Percentiles rank a stretch among this genome's conserved stretches.
Conservation (phyloP, 176 grass and related monocot species). For the Neostapfia colusana region DNA sequence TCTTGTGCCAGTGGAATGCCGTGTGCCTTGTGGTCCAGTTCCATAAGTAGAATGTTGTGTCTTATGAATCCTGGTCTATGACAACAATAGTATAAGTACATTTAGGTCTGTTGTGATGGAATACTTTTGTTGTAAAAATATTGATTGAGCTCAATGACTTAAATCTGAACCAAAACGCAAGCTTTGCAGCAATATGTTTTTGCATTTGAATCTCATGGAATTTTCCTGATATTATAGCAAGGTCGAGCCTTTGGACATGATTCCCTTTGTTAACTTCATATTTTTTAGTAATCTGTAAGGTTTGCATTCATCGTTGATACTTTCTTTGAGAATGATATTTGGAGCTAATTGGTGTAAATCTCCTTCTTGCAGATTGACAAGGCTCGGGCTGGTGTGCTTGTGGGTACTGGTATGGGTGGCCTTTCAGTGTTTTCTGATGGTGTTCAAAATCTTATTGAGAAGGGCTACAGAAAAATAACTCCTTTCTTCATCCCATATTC, state of each 20-base stretch:
- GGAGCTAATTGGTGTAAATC: constrained; percentile 28
- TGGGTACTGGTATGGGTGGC: constrained; percentile 97
- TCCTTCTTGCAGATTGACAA: constrained; percentile 72
- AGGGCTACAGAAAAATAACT: constrained; percentile 86
- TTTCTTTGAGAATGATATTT: constrained; percentile 19
- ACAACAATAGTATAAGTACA: background rate
- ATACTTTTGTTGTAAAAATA: background rate
- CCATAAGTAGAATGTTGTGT: background rate
- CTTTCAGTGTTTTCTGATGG: constrained; percentile 92
- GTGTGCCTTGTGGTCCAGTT: background rate
- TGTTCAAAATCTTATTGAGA: constrained; percentile 94
- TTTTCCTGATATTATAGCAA: background rate
- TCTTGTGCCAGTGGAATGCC: background rate
- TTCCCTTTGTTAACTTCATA: background rate
- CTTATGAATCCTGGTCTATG: background rate
- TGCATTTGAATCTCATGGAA: background rate
- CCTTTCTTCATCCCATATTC: constrained; percentile 98
- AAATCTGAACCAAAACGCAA: background rate
- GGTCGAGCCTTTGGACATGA: background rate
- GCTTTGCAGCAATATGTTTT: background rate
- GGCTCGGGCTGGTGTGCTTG: constrained; percentile 81
- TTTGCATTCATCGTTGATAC: background rate
- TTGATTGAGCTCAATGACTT: background rate
- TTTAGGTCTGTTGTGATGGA: background rate
- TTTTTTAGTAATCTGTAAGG: background rate